Evolutionary conservation across 495 filamentous ascomycete genomes (phyloP), one percentile per base, ranked within the genome.

Genomic region (Annulohypoxylon stygium): DNA sequence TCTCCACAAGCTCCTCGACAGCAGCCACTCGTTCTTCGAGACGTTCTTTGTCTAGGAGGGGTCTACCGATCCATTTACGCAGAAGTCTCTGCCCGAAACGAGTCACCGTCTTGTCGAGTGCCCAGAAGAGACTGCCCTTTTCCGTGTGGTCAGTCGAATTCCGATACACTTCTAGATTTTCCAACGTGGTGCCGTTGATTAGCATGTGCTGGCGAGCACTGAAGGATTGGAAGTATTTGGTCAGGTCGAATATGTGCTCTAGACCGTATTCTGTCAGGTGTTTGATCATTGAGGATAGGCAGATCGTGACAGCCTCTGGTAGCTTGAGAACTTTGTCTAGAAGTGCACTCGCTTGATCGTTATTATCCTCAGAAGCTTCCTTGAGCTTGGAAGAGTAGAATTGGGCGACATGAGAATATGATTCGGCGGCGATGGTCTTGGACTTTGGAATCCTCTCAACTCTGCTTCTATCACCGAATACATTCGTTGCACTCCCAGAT

Each of bases 151-250:
- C 95, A 0, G 96, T 98, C 70, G 94, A 90, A 69, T 99, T 99
- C 30, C 95, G 90, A 78, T 98, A 99, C 1, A 99, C 93, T 79
- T 99, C 96, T 12, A 99, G 85, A 75, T 93, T 97, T 12, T 94
- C 93, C 39, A 99, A 77, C 0, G 94, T 99, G 64, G 97, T 99
- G 16, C 95, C 96, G 75, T 97, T 98, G 67, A 99, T 85, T 3
- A 98, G 85, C 96, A 99, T 98, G 74, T 98, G 94, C 12, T 95
- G 94, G 30, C 96, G 86, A 2, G 95, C 93, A 75, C 93, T 97
- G 80, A 99, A 99, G 0, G 95, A 93, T 76, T 98, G 92, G 80
- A 99, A 99, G 77, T 98, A 97, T 70, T 97, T 97, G 7, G 96
- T 98, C 36, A 99, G 81, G 76, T 97, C 92, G 73, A 99, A 97